Evolutionary conservation across 441 rosid genomes (phyloP), one percentile per base, ranked within the genome.

Genomic region (Syzygium malaccense): DNA sequence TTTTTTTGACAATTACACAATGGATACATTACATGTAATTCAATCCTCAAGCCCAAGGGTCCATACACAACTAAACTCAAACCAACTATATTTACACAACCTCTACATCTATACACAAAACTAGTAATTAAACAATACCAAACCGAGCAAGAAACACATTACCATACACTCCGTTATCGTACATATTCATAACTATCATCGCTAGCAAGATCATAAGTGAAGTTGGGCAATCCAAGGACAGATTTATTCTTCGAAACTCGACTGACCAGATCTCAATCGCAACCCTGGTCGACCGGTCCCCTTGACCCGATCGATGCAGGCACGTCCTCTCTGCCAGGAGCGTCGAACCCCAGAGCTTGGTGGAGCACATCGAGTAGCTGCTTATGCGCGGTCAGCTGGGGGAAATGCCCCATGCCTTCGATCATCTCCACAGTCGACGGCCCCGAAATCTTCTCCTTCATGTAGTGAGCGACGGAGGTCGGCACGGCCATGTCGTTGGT

Each of bases 381-480:
- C 66, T 88, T 48, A 79, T 87, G 95, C 5, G 94, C 95, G 1
- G 98, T 96, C 86, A 95, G 86, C 45, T 95, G 99, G 9, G 99
- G 99, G 64, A 93, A 96, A 86, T 96, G 99, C 3, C 98, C 97
- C 3, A 85, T 41, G 87, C 66, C 66, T 58, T 85, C 30, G 4
- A 85, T 55, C 87, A 85, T 85, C 86, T 85, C 86, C 37, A 85
- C n/a, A 0, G 86, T 85, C 7, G 86, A 85, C 2, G 26, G 41
- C 2, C 86, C 86, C 1, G 28, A 55, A 28, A 85, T 85, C 64
- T 32, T 85, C 30, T 85, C 87, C 66, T 33, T 20, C 87, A 85
- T 49, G 87, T 54, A 85, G 62, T 55, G 64, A 14, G 51, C 51
- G 1, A 85, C 51, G 6, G 66, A 85, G 48, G 8, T 20, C 2